A percentile compares a stretch with the other conserved stretches of the same genome.
Evolutionary conservation across 345 rosid species (phyloP).

Genomic region (Eucalyptus polybractea): DNA sequence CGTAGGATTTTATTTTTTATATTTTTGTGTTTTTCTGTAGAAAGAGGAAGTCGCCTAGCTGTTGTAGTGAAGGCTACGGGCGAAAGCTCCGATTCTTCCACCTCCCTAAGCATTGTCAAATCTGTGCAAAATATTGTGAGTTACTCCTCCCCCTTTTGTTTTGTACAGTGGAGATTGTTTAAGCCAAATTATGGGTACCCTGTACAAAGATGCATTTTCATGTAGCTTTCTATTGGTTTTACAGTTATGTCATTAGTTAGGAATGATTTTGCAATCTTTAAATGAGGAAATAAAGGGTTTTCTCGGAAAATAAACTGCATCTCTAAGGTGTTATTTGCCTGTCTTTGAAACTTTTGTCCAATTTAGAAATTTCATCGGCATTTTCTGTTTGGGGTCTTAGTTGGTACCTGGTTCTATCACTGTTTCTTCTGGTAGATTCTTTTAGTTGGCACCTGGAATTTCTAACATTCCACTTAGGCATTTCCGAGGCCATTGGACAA

Average conservation of each 20-base stretch:
- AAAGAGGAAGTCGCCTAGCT: slow-evolving; percentile 12
- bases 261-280: neutral
- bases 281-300: neutral
- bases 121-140: slow-evolving; percentile 65
- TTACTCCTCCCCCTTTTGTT: neutral
- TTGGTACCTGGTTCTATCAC: neutral
- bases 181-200: neutral
- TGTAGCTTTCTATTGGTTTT: neutral
- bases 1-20: neutral
- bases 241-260: neutral
- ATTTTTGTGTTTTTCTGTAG: slow-evolving; percentile 11
- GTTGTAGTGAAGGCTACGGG: slow-evolving; percentile 43
- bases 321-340: neutral
- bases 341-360: neutral
- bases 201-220: neutral
- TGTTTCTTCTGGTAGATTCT: neutral
- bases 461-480: neutral
- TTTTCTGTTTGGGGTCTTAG: neutral
- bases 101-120: slow-evolving; percentile 41
- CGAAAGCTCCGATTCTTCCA: slow-evolving; percentile 51
- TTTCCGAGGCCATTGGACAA: neutral
- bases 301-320: neutral
- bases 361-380: neutral
- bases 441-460: neutral
- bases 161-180: neutral